Conservation (phyloP, 768 basidiomycete species). For the Boletus eberwhitei region DNA sequence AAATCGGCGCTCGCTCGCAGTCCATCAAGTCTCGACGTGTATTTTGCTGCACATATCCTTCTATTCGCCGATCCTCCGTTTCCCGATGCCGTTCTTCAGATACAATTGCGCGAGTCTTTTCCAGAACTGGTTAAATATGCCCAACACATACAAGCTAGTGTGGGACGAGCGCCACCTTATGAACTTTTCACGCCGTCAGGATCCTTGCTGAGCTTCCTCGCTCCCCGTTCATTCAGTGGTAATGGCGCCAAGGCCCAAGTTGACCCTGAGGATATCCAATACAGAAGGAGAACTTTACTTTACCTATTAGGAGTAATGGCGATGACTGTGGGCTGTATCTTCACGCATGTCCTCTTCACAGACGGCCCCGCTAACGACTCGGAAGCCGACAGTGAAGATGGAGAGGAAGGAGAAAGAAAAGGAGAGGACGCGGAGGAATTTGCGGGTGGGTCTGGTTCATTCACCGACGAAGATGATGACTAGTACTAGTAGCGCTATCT, state of each 20-base stretch:
- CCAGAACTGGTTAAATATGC: conserved; percentile 59
- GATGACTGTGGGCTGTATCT: conserved; percentile 39
- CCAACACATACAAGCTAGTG: conserved; percentile 40
- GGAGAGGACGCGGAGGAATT: conserved; percentile 13
- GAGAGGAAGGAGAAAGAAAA: conserved; percentile 11
- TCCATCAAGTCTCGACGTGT: conserved; percentile 58
- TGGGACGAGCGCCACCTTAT: conserved; percentile 28
- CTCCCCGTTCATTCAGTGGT: conserved; percentile 31
- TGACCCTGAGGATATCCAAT: conserved; percentile 44
- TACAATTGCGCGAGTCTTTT: conserved; percentile 53
- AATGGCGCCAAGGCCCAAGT: conserved; percentile 11
- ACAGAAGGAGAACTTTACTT: conserved; percentile 48
- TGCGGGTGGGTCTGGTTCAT: neutral
- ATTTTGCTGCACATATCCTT: conserved; percentile 66
- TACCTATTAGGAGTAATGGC: conserved; percentile 49
- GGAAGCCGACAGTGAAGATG: neutral
- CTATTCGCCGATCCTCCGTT: conserved; percentile 57
- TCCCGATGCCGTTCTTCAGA: conserved; percentile 56
- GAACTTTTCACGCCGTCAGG: conserved; percentile 17
- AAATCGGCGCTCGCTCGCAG: conserved; percentile 33
- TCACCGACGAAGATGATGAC: conserved; percentile 18
- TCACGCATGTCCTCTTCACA: neutral
- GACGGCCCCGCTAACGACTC: neutral
- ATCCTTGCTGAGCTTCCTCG: conserved; percentile 36
- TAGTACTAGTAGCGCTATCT: neutral